Evolutionary conservation across 2,329 filamentous ascomycete genomes (phyloP).

Genomic region (Zalaria obscura): DNA sequence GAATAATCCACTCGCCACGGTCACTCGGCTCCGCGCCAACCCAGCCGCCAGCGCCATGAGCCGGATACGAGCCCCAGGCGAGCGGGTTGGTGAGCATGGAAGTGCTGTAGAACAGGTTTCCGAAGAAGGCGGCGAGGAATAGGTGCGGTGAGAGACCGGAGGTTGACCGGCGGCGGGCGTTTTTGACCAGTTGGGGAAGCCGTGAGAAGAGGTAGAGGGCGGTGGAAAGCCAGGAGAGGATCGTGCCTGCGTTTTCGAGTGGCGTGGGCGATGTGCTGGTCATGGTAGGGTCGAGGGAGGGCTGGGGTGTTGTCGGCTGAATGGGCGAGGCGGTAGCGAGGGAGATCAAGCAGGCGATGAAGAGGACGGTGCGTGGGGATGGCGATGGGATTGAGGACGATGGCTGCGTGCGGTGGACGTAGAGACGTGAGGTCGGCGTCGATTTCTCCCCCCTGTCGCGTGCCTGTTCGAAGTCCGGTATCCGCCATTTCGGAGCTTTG

Average conservation of each 20-base stretch:
- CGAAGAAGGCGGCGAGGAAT: conserved; percentile 52
- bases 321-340: conserved; percentile 24
- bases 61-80: conserved; percentile 42
- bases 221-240: conserved; percentile 43
- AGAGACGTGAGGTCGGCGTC: conserved; percentile 1
- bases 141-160: conserved; percentile 48
- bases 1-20: conserved; percentile 40
- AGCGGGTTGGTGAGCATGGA: conserved; percentile 50
- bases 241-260: conserved; percentile 31
- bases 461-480: conserved; percentile 10
- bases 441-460: conserved; percentile 8
- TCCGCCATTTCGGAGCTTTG: conserved; percentile 5
- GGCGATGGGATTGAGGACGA: conserved; percentile 28
- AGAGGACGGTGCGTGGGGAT: conserved; percentile 31
- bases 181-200: conserved; percentile 52
- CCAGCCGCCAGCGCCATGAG: conserved; percentile 44
- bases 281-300: conserved; percentile 7
- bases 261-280: conserved; percentile 13
- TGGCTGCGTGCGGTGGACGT: conserved; percentile 13
- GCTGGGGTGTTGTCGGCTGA: conserved; percentile 6
- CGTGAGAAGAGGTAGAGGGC: conserved; percentile 44
- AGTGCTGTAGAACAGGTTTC: conserved; percentile 52
- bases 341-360: conserved; percentile 31
- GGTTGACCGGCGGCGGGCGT: conserved; percentile 47
- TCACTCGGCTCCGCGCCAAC: conserved; percentile 46